Base-by-base conservation (phyloP, 2,329 filamentous ascomycete species). In the Blastomyces silverae region DNA sequence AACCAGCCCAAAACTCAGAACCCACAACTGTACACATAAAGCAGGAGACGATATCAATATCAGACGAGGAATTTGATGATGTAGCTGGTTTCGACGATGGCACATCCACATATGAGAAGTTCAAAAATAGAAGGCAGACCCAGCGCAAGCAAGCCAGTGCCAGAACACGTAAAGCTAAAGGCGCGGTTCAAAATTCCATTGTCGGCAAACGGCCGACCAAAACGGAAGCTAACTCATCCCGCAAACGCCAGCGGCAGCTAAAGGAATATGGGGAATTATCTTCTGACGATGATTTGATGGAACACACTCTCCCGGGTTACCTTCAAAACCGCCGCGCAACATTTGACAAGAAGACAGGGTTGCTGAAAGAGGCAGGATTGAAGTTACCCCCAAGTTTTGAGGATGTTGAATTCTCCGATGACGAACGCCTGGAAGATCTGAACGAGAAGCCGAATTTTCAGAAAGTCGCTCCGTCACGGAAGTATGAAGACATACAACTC, bases 341-440 rank as follows among this genome's bases (percentile, higher is more conserved):
- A 28, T 92, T 96, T 71, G 88, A 94, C 64, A 78, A 82, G 57
- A 80, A 82, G n/a, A 79, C 79, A 58, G 80, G 85, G 46, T 75
- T 75, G 37, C 78, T 92, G 58, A 85, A 86, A 65, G 84, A 89
- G 64, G 85, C 84, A 6, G 91, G 89, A 0, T 79, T 97, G 55
- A 87, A 85, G 67, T 75, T 95, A 1, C 91, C 94, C 0, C 94
- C 94, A 0, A 84, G 85, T 60, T 96, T 89, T 72, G 84, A 87
- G 0, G 87, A 87, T 59, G 81, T 97, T 20, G 82, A 89, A 11
- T 92, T 96, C 68, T 89, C 88, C 0, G 89, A 92, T 61, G 83
- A 88, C 66, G 86, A 89, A 62, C 78, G 79, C 5, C 74, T 88
- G 42, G 85, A 84, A 66, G 79, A 85, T 13, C 74, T 91, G 15